phyloP scores from a whole-genome alignment of 805 yeast genomes.

The Lachancea sp. region DNA sequence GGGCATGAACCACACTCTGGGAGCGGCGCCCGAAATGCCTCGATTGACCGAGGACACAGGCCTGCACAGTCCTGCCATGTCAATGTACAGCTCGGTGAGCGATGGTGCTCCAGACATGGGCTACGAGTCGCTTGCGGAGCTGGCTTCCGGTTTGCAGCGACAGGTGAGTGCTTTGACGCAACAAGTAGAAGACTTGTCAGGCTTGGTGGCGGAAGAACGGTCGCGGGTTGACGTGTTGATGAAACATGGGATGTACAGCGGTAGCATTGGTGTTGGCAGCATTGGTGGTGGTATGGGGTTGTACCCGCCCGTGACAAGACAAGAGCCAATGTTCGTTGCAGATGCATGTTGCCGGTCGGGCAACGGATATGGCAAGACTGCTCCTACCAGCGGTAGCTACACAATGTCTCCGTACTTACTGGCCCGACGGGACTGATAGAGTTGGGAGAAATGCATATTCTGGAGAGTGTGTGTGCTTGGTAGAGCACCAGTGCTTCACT shows the following conservation, averaged over 20 bases:
- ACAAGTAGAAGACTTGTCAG: constrained; percentile 5
- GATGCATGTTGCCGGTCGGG: not conserved
- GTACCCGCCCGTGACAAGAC: not conserved
- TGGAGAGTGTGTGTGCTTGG: too few species aligned
- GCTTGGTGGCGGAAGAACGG: constrained; percentile 4
- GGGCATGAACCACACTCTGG: not conserved
- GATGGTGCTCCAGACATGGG: constrained; percentile 1
- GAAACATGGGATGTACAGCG: not conserved
- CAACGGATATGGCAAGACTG: not conserved
- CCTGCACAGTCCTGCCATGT: constrained; percentile 3
- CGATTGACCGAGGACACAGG: not conserved
- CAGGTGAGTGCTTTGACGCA: constrained; percentile 4
- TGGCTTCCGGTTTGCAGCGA: constrained; percentile 4
- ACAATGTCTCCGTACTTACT: not conserved
- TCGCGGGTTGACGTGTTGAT: constrained; percentile 1
- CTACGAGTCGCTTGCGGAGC: constrained; percentile 6
- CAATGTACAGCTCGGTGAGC: constrained; percentile 1
- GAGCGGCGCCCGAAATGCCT: too few species aligned
- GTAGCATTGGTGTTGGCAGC: too few species aligned
- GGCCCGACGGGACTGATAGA: not conserved
- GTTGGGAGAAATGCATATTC: not conserved
- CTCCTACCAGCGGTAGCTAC: not conserved
- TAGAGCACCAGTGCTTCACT: too few species aligned
- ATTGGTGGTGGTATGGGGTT: too few species aligned
- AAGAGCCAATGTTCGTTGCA: not conserved